Percentiles rank a stretch among this genome's conserved stretches.
Conservation (phyloP, 2,329 filamentous ascomycete species). For the Diaporthe humulicola region DNA sequence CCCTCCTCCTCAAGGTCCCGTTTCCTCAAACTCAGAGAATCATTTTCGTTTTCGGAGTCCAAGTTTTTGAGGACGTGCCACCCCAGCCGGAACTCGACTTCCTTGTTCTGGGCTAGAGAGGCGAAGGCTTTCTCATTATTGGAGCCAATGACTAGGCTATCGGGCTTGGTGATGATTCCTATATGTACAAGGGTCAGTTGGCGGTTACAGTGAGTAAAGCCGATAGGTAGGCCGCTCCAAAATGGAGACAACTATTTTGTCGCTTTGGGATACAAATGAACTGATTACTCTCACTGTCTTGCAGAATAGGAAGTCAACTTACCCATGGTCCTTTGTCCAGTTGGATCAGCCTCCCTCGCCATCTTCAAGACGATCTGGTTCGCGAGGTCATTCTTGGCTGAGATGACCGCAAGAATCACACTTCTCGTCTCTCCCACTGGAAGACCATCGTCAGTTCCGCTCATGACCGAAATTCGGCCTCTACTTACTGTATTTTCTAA, state of each 20-base stretch:
- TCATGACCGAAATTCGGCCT: not conserved
- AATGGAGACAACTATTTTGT: not conserved
- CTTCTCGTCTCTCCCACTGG: slow-evolving; percentile 63
- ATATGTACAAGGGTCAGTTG: not conserved
- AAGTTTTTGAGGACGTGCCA: slow-evolving; percentile 62
- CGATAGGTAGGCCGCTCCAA: not conserved
- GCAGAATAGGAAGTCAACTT: slow-evolving; percentile 58
- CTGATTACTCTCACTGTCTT: slow-evolving; percentile 42
- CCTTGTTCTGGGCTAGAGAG: slow-evolving; percentile 49
- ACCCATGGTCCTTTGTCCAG: slow-evolving; percentile 61
- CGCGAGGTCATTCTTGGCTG: slow-evolving; percentile 67
- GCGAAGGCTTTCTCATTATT: slow-evolving; percentile 49
- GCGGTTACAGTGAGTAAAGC: not conserved
- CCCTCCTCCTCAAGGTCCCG: slow-evolving; percentile 40
- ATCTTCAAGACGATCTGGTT: slow-evolving; percentile 69
- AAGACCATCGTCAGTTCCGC: not conserved
- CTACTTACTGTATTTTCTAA: slow-evolving; percentile 62
- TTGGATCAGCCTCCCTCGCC: slow-evolving; percentile 53
- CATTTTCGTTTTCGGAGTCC: slow-evolving; percentile 43
- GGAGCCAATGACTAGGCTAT: slow-evolving; percentile 51
- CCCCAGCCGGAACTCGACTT: slow-evolving; percentile 43
- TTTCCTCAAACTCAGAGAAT: slow-evolving; percentile 35
- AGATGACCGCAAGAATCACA: slow-evolving; percentile 71
- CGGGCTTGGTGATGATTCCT: slow-evolving; percentile 69
- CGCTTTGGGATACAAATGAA: not conserved